Conservation (phyloP, 768 basidiomycete species). For the Butyriboletus loyo region DNA sequence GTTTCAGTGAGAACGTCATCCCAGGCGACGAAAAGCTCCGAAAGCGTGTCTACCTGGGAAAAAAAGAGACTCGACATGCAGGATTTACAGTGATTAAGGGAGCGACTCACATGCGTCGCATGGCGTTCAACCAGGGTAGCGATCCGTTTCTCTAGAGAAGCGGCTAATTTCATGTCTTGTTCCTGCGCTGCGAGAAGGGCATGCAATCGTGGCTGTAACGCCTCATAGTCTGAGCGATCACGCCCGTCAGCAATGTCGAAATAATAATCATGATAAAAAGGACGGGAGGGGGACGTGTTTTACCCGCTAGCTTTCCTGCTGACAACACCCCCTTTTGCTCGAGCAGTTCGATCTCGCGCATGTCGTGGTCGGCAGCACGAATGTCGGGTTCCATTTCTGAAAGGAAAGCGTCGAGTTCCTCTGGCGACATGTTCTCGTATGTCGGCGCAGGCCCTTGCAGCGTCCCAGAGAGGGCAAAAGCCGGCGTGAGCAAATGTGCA, state of each 20-base stretch:
- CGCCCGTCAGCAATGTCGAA: background rate
- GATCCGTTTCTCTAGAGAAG: constrained; percentile 63
- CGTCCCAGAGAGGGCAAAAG: constrained; percentile 71
- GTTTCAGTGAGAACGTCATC: constrained; percentile 71
- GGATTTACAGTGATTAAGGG: background rate
- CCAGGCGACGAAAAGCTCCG: constrained; percentile 84
- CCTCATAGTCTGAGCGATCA: constrained; percentile 51
- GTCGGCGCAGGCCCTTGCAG: constrained; percentile 46
- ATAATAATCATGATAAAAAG: too few relatives aligned
- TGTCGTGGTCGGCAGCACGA: constrained; percentile 76
- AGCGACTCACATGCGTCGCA: constrained; percentile 57
- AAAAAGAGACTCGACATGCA: background rate
- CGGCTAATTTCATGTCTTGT: constrained; percentile 56
- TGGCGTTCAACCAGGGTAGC: constrained; percentile 64
- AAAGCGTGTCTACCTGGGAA: constrained; percentile 69
- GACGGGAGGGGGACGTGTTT: background rate
- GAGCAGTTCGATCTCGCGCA: constrained; percentile 71
- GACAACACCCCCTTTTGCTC: constrained; percentile 69
- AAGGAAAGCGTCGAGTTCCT: constrained; percentile 68
- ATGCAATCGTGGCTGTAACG: constrained; percentile 64
- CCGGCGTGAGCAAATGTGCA: constrained; percentile 67
- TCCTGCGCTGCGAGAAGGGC: constrained; percentile 54
- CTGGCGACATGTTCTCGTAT: constrained; percentile 62
- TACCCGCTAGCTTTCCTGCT: constrained; percentile 69
- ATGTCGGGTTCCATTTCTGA: constrained; percentile 83